Conservation (phyloP, 176 grass and related monocot species). For the Carex kokanica region DNA sequence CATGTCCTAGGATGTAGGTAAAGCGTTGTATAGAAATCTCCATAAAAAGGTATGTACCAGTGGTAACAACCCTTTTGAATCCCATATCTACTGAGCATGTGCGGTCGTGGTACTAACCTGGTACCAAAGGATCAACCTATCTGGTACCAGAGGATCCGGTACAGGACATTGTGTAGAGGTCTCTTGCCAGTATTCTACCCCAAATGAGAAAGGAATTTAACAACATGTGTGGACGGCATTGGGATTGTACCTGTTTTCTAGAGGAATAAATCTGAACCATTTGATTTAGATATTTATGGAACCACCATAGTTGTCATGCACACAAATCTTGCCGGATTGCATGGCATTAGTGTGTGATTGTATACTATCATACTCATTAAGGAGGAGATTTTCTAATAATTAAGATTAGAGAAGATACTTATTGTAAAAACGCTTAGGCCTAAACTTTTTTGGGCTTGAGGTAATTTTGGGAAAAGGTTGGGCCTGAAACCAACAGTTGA, state of each 20-base stretch:
- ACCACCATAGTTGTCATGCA: background rate
- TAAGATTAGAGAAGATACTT: background rate
- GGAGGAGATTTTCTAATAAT: background rate
- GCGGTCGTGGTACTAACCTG: background rate
- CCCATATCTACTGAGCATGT: background rate
- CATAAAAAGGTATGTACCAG: background rate
- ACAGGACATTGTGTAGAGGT: background rate
- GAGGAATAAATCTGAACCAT: background rate
- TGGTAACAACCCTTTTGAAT: background rate
- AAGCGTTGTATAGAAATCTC: background rate
- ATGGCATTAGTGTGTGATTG: background rate
- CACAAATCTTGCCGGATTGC: background rate
- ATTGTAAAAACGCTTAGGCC: background rate
- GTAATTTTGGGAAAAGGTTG: background rate
- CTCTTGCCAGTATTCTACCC: no score
- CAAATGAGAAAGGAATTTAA: background rate
- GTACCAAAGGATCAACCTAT: background rate
- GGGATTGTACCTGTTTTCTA: background rate
- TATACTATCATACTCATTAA: background rate
- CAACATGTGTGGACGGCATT: background rate
- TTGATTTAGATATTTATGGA: background rate
- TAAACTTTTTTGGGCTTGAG: background rate
- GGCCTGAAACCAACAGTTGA: background rate
- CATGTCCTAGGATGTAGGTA: background rate
- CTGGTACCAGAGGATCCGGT: background rate